These are phyloP conservation scores for Apiospora pterosperma DNA, from an alignment of 2,329 filamentous ascomycete species.

Conservation along the genomic window DNA sequence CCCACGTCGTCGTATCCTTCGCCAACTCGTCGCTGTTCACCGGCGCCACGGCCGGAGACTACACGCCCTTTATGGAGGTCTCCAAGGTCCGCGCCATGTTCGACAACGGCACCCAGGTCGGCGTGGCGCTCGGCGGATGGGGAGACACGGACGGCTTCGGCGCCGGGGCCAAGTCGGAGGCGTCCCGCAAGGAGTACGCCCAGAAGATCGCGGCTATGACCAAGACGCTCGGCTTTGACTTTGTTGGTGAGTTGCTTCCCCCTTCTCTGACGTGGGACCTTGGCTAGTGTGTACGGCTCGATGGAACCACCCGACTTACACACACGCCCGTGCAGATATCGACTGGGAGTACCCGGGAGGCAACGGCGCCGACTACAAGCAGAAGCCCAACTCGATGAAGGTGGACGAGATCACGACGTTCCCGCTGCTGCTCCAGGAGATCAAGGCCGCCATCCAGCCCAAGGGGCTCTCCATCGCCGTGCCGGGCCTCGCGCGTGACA, in stretches of 20 bases:
- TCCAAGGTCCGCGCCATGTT: conserved; percentile 42
- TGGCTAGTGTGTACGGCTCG: conserved; percentile 11
- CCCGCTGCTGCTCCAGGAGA: conserved; percentile 55
- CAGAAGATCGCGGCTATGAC: conserved; percentile 63
- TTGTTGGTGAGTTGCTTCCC: conserved; percentile 52
- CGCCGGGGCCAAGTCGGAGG: conserved; percentile 47
- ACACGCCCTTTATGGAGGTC: conserved; percentile 21
- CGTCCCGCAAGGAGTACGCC: conserved; percentile 56
- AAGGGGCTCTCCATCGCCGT: conserved; percentile 67
- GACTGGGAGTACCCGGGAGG: conserved; percentile 67
- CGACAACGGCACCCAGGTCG: conserved; percentile 52
- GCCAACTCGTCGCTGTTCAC: conserved; percentile 24
- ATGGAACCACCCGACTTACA: background rate
- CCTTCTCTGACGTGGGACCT: background rate
- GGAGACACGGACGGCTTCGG: conserved; percentile 65
- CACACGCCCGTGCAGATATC: conserved; percentile 36
- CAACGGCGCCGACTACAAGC: conserved; percentile 68
- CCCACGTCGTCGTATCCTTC: conserved; percentile 27
- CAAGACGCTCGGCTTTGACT: conserved; percentile 59
- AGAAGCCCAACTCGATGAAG: conserved; percentile 57
- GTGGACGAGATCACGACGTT: conserved; percentile 61
- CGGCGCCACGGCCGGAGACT: conserved; percentile 13
- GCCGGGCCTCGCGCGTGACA: conserved; percentile 60
- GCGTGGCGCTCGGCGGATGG: conserved; percentile 74
- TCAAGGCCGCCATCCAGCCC: conserved; percentile 55